Evolutionary conservation across 352 stramenopile genomes (phyloP), one percentile per base, ranked within the genome.

Genomic region (Globisporangium cylindrosporum): DNA sequence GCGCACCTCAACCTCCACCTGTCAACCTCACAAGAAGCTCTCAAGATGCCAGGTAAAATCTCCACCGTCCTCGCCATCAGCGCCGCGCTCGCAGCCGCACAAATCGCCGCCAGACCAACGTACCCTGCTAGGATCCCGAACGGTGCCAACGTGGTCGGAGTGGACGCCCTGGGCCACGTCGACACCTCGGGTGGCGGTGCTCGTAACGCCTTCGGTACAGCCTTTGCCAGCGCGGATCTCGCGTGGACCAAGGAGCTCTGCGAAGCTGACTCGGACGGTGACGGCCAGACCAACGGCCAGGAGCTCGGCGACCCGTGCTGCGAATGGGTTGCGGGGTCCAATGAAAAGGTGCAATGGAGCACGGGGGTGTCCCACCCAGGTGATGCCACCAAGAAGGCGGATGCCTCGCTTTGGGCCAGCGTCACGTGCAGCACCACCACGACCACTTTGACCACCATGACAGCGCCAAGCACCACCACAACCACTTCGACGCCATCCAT

Each of bases 281-380:
- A 90, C 66, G 81, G 81, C 9, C 65, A 74, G 38, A 88, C 76
- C 24, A 90, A 90, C 63, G 81, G 81, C 5, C 62, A 86, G 54
- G 81, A 90, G 65, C 74, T 90, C n/a, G 81, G 81, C 10, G 81
- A 90, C 59, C 82, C 81, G 22, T 72, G 72, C 69, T 90, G 81
- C 56, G 14, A 32, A 32, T 67, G 68, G 67, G 41, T 64, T 6
- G 38, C 14, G 6, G 34, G 25, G 22, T 64, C 71, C 53, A 74
- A 59, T 51, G 43, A 67, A 24, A 74, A 74, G 20, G 53, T 71
- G 57, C 70, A 60, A n/a, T 75, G 70, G 51, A 59, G 32, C 25
- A 59, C 25, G 4, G 66, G 69, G 14, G 32, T 69, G n/a, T 69
- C 65, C 10, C 59, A 78, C 29, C 69, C 66, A 8, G 70, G 64